Evolutionary conservation across 352 stramenopile genomes (phyloP).

Genomic region (Phytophthora pseudosyringae): DNA sequence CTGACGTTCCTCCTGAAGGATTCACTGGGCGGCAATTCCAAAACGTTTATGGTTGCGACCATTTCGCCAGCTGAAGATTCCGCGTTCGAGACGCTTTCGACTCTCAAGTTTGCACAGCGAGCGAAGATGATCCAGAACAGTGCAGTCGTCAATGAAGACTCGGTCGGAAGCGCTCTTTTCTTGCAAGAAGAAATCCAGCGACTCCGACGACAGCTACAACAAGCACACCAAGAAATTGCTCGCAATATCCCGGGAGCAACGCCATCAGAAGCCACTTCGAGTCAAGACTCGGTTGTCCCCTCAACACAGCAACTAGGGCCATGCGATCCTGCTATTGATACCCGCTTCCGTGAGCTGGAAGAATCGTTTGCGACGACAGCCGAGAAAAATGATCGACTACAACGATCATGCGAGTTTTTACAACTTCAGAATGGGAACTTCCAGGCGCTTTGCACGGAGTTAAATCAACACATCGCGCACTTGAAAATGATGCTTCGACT

Average conservation of each 20-base stretch:
- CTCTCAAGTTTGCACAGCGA: conserved; percentile 85
- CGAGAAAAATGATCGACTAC: conserved; percentile 64
- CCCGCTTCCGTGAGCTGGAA: conserved; percentile 69
- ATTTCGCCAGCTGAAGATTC: conserved; percentile 88
- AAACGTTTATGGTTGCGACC: conserved; percentile 89
- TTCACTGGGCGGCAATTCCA: conserved; percentile 85
- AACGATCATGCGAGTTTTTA: conserved; percentile 63
- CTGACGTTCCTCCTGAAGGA: conserved; percentile 88
- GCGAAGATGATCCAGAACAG: conserved; percentile 90
- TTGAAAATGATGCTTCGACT: conserved; percentile 68
- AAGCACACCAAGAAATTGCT: conserved; percentile 44
- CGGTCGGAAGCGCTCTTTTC: conserved; percentile 59
- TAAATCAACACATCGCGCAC: conserved; percentile 67
- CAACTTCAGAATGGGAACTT: conserved; percentile 62
- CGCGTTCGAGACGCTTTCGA: conserved; percentile 83
- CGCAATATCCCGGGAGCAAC: conserved; percentile 21
- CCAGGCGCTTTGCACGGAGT: conserved; percentile 52
- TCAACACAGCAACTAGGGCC: conserved; percentile 9
- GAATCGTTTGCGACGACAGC: conserved; percentile 60
- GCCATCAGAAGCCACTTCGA: conserved; percentile 12
- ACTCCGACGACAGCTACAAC: conserved; percentile 65
- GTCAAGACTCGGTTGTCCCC: conserved; percentile 18
- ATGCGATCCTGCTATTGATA: conserved; percentile 46
- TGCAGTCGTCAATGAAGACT: conserved; percentile 85
- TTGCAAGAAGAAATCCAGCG: conserved; percentile 81